A percentile compares a stretch with the other conserved stretches of the same genome.
phyloP scores from a whole-genome alignment of 345 rosid genomes.

The Eucalyptus microcorys region DNA sequence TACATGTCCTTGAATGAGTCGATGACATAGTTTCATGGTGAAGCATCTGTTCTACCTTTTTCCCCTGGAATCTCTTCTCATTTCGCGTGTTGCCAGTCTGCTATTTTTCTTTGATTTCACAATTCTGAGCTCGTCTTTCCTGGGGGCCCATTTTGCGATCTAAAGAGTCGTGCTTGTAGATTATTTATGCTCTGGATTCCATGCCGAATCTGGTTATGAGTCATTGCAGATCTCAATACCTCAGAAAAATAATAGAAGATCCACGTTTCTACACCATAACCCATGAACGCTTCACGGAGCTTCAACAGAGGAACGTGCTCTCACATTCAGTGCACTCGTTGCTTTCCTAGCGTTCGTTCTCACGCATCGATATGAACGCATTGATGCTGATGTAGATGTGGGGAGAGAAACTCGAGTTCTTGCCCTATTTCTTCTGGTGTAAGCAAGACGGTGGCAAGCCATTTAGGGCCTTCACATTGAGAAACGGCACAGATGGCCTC shows the following conservation, averaged over 20 bases:
- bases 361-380: neutral
- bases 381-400: neutral
- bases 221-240: neutral
- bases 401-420: neutral
- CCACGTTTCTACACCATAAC: neutral
- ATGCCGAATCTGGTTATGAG: neutral
- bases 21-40: neutral
- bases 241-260: neutral
- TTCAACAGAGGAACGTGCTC: neutral
- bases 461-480: neutral
- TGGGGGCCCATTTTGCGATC: neutral
- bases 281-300: neutral
- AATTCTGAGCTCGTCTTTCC: neutral
- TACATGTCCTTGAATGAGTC: neutral
- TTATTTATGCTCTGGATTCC: neutral
- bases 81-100: neutral
- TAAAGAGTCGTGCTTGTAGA: neutral
- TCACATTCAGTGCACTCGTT: neutral
- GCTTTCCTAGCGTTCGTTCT: neutral
- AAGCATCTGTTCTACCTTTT: neutral
- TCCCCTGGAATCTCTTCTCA: neutral
- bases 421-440: neutral
- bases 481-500: neutral
- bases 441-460: neutral
- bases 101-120: neutral